These are phyloP conservation scores for Coemansia sp. DNA, from an alignment of 192 early-diverging fungal genomes.

Conservation along the genomic window DNA sequence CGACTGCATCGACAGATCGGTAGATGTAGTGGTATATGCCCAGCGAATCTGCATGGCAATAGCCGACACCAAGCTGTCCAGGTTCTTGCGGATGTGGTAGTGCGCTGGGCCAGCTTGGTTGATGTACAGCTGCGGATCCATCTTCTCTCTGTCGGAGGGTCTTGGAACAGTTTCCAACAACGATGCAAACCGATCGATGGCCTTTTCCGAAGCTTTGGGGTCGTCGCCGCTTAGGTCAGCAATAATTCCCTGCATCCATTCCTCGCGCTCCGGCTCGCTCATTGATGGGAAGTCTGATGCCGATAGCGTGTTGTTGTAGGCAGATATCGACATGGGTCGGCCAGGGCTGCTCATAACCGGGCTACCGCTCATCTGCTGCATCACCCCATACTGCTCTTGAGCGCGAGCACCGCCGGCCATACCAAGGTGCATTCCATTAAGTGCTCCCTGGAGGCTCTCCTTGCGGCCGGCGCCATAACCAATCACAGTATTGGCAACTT, in stretches of 20 bases:
- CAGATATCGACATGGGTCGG: neutral
- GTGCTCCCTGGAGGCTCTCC: constrained; percentile 13
- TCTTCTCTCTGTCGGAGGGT: neutral
- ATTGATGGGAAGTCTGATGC: constrained; percentile 27
- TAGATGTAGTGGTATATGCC: constrained; percentile 27
- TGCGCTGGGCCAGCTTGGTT: constrained; percentile 10
- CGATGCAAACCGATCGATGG: constrained; percentile 32
- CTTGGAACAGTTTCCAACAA: constrained; percentile 16
- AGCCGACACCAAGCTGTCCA: constrained; percentile 22
- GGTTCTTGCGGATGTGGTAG: constrained; percentile 20
- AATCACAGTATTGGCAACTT: constrained; percentile 31
- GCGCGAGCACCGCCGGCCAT: neutral
- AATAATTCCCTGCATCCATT: constrained; percentile 37
- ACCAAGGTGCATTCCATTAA: constrained; percentile 17
- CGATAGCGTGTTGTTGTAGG: neutral
- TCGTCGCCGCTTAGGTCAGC: constrained; percentile 42
- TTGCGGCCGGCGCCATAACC: constrained; percentile 38
- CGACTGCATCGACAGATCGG: constrained; percentile 24
- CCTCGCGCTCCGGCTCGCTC: constrained; percentile 38
- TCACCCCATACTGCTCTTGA: neutral
- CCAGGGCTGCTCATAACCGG: constrained; percentile 8
- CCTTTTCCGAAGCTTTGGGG: constrained; percentile 28
- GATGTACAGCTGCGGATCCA: neutral
- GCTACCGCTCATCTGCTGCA: constrained; percentile 6
- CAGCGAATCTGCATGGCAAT: constrained; percentile 34